phyloP scores from a whole-genome alignment of 164 flowering plant species.

The Euptelea pleiosperma region DNA sequence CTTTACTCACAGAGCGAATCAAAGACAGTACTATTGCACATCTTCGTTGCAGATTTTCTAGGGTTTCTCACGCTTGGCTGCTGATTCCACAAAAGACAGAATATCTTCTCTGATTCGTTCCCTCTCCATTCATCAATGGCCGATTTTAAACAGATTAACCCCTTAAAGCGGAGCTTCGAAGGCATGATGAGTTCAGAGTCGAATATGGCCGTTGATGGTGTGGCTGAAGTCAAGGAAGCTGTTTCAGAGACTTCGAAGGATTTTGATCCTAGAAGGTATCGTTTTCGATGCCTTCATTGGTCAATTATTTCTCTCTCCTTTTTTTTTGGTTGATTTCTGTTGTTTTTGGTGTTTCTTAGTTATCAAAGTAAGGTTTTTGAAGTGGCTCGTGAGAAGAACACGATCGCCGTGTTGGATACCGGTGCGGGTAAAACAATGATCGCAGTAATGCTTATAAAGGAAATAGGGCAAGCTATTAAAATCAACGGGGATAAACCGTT shows the following conservation, averaged over 20 bases:
- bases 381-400: slow-evolving; percentile 65
- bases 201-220: not conserved
- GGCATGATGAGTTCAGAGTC: slow-evolving; percentile 16
- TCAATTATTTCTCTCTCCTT: not conserved
- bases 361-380: slow-evolving; percentile 61
- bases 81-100: not conserved
- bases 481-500: slow-evolving; percentile 27
- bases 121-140: not conserved
- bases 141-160: not conserved
- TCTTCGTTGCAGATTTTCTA: not conserved
- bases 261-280: slow-evolving; percentile 35
- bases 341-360: slow-evolving; percentile 27
- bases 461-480: slow-evolving; percentile 36
- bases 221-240: not conserved
- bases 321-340: not conserved
- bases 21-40: not conserved
- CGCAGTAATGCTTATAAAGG: slow-evolving; percentile 67
- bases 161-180: slow-evolving; percentile 28
- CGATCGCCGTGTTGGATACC: slow-evolving; percentile 75
- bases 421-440: slow-evolving; percentile 81
- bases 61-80: not conserved
- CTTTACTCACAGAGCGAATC: not conserved
- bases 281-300: not conserved
- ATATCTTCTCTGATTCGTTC: not conserved
- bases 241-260: not conserved